Percentiles rank a stretch among this genome's conserved stretches.
Conservation (phyloP, 768 basidiomycete species). For the Lanmaoa rubissima region DNA sequence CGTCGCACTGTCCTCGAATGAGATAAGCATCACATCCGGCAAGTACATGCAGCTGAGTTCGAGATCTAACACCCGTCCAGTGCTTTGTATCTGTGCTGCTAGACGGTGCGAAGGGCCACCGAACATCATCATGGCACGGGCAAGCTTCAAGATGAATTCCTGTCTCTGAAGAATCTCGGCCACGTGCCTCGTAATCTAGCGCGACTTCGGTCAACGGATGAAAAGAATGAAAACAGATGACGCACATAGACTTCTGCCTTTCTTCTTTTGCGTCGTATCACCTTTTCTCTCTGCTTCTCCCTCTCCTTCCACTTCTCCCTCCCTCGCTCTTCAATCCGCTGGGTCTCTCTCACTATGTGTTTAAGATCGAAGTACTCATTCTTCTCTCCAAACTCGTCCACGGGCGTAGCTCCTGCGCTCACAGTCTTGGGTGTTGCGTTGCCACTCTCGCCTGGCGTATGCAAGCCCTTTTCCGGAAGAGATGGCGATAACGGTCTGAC, state of each 20-base stretch:
- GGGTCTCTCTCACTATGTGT: conserved; percentile 28
- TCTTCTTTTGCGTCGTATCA: conserved; percentile 54
- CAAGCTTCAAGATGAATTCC: conserved; percentile 81
- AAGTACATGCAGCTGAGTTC: conserved; percentile 71
- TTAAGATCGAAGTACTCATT: conserved; percentile 33
- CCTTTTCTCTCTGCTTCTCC: conserved; percentile 31
- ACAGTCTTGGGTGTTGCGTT: conserved; percentile 14
- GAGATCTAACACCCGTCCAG: conserved; percentile 76
- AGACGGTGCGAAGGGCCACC: conserved; percentile 82
- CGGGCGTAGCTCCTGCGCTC: conserved; percentile 21
- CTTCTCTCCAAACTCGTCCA: conserved; percentile 20
- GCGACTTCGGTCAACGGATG: neutral
- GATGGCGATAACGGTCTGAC: conserved; percentile 10
- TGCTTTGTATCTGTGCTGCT: conserved; percentile 76
- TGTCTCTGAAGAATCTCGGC: conserved; percentile 80
- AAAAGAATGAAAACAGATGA: conserved; percentile 5
- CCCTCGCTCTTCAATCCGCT: conserved; percentile 17
- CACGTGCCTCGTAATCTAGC: conserved; percentile 77
- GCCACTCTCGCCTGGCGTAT: conserved; percentile 18
- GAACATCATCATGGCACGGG: conserved; percentile 87
- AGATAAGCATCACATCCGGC: conserved; percentile 73
- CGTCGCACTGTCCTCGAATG: conserved; percentile 77
- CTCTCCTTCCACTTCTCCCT: conserved; percentile 39
- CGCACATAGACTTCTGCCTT: conserved; percentile 76
- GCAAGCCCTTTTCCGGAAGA: conserved; percentile 4